phyloP scores from a whole-genome alignment of 148 eudicot species.

The Mesembryanthemum crystallinum region DNA sequence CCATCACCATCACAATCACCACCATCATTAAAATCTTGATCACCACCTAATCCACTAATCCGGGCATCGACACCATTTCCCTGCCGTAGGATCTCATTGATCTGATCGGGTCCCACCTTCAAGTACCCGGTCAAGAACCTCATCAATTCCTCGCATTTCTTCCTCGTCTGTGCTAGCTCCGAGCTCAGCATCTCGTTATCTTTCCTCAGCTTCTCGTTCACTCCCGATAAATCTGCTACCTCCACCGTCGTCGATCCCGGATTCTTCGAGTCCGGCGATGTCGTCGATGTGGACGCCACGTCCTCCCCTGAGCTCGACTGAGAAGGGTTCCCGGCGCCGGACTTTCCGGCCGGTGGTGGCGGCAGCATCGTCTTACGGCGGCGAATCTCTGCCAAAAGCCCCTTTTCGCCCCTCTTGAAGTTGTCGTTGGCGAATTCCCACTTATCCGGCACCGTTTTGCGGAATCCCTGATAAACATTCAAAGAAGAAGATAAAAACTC shows the following conservation, averaged over 20 bases:
- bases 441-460: conserved; percentile 81
- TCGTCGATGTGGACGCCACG: conserved; percentile 62
- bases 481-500: too few species aligned
- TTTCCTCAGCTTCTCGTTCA: conserved; percentile 64
- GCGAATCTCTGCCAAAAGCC: conserved; percentile 60
- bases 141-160: conserved; percentile 63
- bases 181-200: conserved; percentile 59
- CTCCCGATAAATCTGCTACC: conserved; percentile 47
- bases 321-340: conserved; percentile 2
- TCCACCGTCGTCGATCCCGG: conserved; percentile 36
- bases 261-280: conserved; percentile 59
- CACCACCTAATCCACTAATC: conserved; percentile 15
- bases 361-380: conserved; percentile 53
- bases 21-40: background rate
- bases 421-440: conserved; percentile 93
- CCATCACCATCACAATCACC: conserved; percentile 11
- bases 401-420: conserved; percentile 60
- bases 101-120: conserved; percentile 55
- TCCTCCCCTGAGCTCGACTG: conserved; percentile 59
- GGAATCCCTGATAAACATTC: conserved; percentile 60
- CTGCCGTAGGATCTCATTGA: conserved; percentile 43
- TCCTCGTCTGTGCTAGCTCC: conserved; percentile 67
- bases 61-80: conserved; percentile 24
- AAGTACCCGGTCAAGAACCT: conserved; percentile 40
- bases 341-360: conserved; percentile 23